phyloP scores from a whole-genome alignment of 768 basidiomycete species.

The Russula sp. region DNA sequence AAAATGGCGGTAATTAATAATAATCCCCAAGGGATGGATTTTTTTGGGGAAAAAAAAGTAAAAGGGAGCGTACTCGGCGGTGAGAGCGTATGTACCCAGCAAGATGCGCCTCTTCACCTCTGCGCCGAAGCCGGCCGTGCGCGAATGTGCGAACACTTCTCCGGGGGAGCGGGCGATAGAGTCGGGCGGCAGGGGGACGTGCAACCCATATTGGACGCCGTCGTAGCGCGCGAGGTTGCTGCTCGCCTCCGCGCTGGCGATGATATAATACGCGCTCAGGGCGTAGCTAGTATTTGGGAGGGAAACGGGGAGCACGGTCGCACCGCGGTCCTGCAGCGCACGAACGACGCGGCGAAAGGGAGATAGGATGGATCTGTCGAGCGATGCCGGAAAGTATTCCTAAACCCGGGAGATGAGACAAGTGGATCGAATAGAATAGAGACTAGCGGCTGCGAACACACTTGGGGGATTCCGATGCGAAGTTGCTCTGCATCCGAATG shows the following conservation, averaged over 20 bases:
- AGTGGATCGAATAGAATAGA: background rate
- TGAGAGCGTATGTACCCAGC: conserved; percentile 85
- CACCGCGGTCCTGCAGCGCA: conserved; percentile 46
- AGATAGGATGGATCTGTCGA: conserved; percentile 39
- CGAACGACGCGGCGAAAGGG: conserved; percentile 42
- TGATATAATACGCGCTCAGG: conserved; percentile 91
- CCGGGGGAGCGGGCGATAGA: conserved; percentile 43
- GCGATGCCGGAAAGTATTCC: conserved; percentile 78
- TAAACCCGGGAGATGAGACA: conserved; percentile 20
- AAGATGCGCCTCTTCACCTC: conserved; percentile 86
- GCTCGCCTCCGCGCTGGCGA: conserved; percentile 89
- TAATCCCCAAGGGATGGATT: background rate
- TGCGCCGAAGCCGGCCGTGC: conserved; percentile 65
- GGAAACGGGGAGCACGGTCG: conserved; percentile 61
- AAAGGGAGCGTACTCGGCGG: conserved; percentile 64
- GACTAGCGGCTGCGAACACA: conserved; percentile 25
- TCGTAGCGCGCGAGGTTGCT: conserved; percentile 89
- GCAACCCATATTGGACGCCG: conserved; percentile 74
- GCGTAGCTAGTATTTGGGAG: conserved; percentile 65
- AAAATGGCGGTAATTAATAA: background rate
- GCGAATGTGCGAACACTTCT: conserved; percentile 54
- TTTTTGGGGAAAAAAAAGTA: background rate
- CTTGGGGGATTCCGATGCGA: conserved; percentile 70
- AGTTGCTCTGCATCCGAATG: conserved; percentile 31
- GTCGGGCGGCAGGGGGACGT: conserved; percentile 37